Evolutionary conservation across 192 early-diverging fungal species (phyloP), one percentile per base, ranked within the genome.

Genomic region (Spinellus fusiger): DNA sequence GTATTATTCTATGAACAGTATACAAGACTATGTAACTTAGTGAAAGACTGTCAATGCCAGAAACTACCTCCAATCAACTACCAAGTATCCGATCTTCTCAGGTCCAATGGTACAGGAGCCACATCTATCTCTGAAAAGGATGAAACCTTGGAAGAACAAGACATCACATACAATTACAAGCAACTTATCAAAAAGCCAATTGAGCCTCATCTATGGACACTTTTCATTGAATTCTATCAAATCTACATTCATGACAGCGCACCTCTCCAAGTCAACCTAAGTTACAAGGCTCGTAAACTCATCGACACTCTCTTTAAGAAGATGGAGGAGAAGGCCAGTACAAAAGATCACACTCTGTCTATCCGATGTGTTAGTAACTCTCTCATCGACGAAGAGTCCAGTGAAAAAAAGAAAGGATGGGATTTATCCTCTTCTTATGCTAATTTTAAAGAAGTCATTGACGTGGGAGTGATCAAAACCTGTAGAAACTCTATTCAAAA

Each of bases 1-100:
- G 52, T 66, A 6, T 18, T 66, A 12, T 66, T 66, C 26, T 66
- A 46, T 47, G 65, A 66, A 33, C 29, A 48, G 13, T 66, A 66
- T 26, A 18, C 22, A 5, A n/a, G 18, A 12, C 31, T 66, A 0
- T 27, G 35, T 1, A 27, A 49, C 10, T 20, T 40, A 27, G 25
- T 61, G 4, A 50, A 58, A 29, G 23, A 1, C 0, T 48, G 16
- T 27, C 56, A 35, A 46, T 38, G 23, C 25, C n/a, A n/a, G n/a
- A n/a, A n/a, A n/a, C n/a, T n/a, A n/a, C n/a, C n/a, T n/a, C n/a
- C n/a, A n/a, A n/a, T n/a, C 13, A 23, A 32, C 29, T 20, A 29
- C 26, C 8, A 18, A 1, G 13, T 29, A 20, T 16, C 40, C 46
- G 4, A 1, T 1, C 25, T 28, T 12, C 10, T 3, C 26, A 16